Evolutionary conservation across 2,329 filamentous ascomycete genomes (phyloP), one percentile per base, ranked within the genome.

Genomic region (Fulvia fulva): DNA sequence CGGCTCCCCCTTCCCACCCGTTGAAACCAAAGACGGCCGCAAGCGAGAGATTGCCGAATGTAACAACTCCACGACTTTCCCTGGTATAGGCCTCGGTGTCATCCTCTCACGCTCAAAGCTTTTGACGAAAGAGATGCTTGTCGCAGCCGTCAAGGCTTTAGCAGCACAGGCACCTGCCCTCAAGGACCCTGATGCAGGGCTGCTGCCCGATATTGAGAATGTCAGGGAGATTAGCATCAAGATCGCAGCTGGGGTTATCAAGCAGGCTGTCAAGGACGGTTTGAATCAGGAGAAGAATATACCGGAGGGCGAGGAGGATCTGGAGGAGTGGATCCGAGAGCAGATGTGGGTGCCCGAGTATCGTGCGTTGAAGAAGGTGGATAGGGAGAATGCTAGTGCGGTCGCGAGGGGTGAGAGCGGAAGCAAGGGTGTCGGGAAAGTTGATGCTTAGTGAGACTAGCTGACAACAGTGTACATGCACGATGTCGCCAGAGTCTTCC

Each of bases 1-100:
- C 0, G 91, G 91, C 4, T 90, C 87, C 8, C 91, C 91, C 0
- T 96, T 95, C 70, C 80, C 83, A 1, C 87, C 91, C 0, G 89
- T 94, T 14, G 82, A 82, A 52, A 58, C 52, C 5, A 82, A 81
- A 54, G 74, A 80, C 16, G 82, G 82, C 0, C 76, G 75, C 44
- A 76, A 79, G 65, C 80, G 81, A 55, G 81, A 84, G 44, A 79
- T 86, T 19, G 90, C 90, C 23, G 91, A 96, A 73, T 96, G 91
- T 76, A 96, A 96, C 76, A 96, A 96, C 75, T 88, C 86, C 0
- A 89, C 89, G 32, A 88, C 88, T 16, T 96, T 95, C 73, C 91
- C 91, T 0, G 90, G 90, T 0, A 93, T 96, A 58, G 91, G 90
- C 0, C 85, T 96, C 0, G 91, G 90, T 11, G 83, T 83, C 7